Evolutionary conservation across 225 moss, liverwort and hornwort species (phyloP), one percentile per base, ranked within the genome.

Genomic region (Thuidium tamariscinum): DNA sequence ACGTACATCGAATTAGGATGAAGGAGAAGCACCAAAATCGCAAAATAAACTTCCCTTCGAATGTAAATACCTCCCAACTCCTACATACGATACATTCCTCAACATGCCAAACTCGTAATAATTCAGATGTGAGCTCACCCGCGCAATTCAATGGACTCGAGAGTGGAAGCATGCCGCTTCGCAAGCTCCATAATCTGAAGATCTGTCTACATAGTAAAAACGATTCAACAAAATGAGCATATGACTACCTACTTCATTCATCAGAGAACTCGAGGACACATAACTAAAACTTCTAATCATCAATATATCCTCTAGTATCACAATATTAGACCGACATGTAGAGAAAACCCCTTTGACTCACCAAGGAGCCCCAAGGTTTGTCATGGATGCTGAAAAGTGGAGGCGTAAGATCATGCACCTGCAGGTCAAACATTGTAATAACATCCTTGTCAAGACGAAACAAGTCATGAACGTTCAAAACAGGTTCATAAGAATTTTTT

Each of bases 391-490:
- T 93, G 86, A 82, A 92, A 79, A 95, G 91, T 37, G 87, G 92
- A 61, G 97, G 97, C 65, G 94, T 92, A 75, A 97, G 90, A 93
- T 97, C 97, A 71, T 95, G 93, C 83, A 97, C 96, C 97, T 97
- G 95, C 60, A 91, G 86, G 60, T 71, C 84, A 75, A 87, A 84
- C 77, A 77, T 87, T 80, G 49, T 63, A 30, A 68, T 75, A 42
- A 86, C 49, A 60, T 56, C 79, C 60, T 73, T 59, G 80, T 76
- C 62, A 81, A 85, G 74, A 79, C 59, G 13, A 67, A 73, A 79
- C 44, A 22, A 87, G 23, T 37, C 36, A 68, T 10, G 44, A 36
- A 75, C n/a, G 80, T 55, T 49, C 26, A 34, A 79, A 86, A 60
- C 34, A 42, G 25, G 74, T 55, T 52, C 42, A 55, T 4, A 60